A percentile compares a stretch with the other conserved stretches of the same genome.
These are phyloP conservation scores for Fusarium liriodendri DNA, from an alignment of 2,329 filamentous ascomycete species.

Conservation along the genomic window DNA sequence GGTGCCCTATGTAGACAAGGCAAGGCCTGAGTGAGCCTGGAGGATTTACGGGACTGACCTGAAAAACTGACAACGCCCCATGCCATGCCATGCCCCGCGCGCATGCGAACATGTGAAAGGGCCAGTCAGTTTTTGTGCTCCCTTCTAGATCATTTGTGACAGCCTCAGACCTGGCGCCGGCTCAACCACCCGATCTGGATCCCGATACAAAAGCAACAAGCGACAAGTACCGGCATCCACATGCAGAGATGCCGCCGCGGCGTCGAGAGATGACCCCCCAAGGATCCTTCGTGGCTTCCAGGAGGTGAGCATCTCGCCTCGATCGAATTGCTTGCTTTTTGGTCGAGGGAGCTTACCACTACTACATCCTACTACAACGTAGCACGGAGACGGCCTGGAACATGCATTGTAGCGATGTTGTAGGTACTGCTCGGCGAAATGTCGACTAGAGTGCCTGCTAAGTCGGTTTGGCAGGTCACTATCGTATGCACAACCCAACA, in stretches of 20 bases:
- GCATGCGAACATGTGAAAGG: conserved; percentile 28
- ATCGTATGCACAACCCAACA: conserved; percentile 11
- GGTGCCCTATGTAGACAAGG: background rate
- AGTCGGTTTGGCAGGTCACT: conserved; percentile 6
- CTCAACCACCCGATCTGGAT: conserved; percentile 36
- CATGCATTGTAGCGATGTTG: background rate
- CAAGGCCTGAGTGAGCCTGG: background rate
- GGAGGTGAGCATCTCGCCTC: conserved; percentile 10
- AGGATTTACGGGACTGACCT: background rate
- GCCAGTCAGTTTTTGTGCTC: background rate
- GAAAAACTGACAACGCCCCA: background rate
- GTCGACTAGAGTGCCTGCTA: conserved; percentile 23
- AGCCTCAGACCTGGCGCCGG: conserved; percentile 27
- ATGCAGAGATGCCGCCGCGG: conserved; percentile 21
- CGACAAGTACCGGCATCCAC: conserved; percentile 38
- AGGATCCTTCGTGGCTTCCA: background rate
- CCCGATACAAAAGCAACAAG: conserved; percentile 31
- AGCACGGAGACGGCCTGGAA: conserved; percentile 17
- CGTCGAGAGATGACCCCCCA: conserved; percentile 10
- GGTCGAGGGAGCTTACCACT: background rate
- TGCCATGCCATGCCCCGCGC: background rate
- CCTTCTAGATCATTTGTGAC: conserved; percentile 23
- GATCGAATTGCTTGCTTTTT: conserved; percentile 7
- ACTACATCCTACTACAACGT: conserved; percentile 20
- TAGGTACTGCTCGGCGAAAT: conserved; percentile 30